These are phyloP conservation scores for Acacia melanoxylon DNA, from an alignment of 306 rosid species.

Conservation along the genomic window DNA sequence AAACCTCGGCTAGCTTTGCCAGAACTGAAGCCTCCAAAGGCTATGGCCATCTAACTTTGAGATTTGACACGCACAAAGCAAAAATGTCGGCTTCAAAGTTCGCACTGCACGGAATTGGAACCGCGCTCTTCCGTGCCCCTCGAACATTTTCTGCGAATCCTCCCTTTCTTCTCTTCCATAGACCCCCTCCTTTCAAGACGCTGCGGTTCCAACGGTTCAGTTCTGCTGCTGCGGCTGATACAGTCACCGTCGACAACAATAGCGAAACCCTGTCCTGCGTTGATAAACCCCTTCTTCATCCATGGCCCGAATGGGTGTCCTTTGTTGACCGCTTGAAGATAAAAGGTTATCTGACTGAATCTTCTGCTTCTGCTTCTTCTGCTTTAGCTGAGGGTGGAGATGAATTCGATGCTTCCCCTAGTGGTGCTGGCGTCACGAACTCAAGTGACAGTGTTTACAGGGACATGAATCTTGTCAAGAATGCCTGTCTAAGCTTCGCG, in stretches of 20 bases:
- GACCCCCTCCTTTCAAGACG: conserved; percentile 32
- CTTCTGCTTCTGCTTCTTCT: conserved; percentile 4
- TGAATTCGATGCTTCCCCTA: conserved; percentile 8
- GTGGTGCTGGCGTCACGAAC: not conserved
- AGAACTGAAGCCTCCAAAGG: not conserved
- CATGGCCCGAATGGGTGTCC: conserved; percentile 95
- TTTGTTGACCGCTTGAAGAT: conserved; percentile 72
- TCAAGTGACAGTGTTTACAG: conserved; percentile 41
- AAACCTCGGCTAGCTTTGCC: not conserved
- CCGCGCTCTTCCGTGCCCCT: conserved; percentile 45
- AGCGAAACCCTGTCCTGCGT: conserved; percentile 27
- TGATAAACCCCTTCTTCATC: conserved; percentile 43
- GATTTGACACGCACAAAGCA: not conserved
- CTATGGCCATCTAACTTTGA: not conserved
- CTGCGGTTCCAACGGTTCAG: conserved; percentile 34
- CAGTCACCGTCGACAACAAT: conserved; percentile 17
- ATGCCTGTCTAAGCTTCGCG: conserved; percentile 74
- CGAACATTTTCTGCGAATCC: conserved; percentile 31
- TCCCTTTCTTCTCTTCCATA: conserved; percentile 37
- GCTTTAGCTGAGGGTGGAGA: conserved; percentile 17
- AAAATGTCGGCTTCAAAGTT: conserved; percentile 62
- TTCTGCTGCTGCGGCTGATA: conserved; percentile 33
- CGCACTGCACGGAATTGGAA: conserved; percentile 52
- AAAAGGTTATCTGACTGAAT: conserved; percentile 63
- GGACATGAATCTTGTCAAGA: conserved; percentile 59